Conservation (phyloP, 2,329 filamentous ascomycete genomes). For the Verticillium zaregamsianum region DNA sequence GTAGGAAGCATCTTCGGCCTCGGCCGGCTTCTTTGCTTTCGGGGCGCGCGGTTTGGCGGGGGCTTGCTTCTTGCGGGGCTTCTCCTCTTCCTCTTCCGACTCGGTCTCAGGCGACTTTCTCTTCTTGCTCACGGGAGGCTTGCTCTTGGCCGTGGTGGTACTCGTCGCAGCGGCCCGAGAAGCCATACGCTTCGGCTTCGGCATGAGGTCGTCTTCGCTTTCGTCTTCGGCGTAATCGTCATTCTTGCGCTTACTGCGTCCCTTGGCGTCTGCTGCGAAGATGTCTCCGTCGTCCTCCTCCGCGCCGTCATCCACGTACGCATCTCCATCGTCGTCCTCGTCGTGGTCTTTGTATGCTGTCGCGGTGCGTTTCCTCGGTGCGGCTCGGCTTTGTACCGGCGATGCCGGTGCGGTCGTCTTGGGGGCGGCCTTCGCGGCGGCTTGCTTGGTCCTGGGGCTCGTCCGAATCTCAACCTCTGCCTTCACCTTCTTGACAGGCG, state of each 20-base stretch:
- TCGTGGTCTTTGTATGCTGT: slow-evolving; percentile 35
- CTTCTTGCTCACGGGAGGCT: slow-evolving; percentile 46
- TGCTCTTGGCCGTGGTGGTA: slow-evolving; percentile 23
- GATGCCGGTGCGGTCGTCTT: slow-evolving; percentile 19
- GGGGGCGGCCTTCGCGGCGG: slow-evolving; percentile 14
- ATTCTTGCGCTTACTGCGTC: slow-evolving; percentile 60
- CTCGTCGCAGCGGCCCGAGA: slow-evolving; percentile 25
- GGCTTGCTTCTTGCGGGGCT: slow-evolving; percentile 59
- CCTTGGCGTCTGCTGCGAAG: slow-evolving; percentile 68
- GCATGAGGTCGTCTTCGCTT: slow-evolving; percentile 65
- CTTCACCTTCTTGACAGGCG: slow-evolving; percentile 31
- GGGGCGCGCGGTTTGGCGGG: slow-evolving; percentile 55
- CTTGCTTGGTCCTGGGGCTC: slow-evolving; percentile 46
- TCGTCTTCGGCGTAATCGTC: slow-evolving; percentile 73
- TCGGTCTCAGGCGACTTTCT: slow-evolving; percentile 54
- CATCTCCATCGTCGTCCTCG: slow-evolving; percentile 49
- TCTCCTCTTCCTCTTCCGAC: slow-evolving; percentile 52
- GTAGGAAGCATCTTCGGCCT: slow-evolving; percentile 65
- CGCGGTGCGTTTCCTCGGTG: slow-evolving; percentile 37
- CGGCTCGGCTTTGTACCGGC: slow-evolving; percentile 22
- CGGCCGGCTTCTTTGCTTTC: slow-evolving; percentile 60
- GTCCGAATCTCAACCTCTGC: slow-evolving; percentile 43
- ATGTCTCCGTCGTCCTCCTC: slow-evolving; percentile 77
- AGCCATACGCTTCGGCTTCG: slow-evolving; percentile 56
- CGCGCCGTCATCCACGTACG: slow-evolving; percentile 63